Conservation (phyloP, 331 rosid species). For the Spiraea crenata region DNA sequence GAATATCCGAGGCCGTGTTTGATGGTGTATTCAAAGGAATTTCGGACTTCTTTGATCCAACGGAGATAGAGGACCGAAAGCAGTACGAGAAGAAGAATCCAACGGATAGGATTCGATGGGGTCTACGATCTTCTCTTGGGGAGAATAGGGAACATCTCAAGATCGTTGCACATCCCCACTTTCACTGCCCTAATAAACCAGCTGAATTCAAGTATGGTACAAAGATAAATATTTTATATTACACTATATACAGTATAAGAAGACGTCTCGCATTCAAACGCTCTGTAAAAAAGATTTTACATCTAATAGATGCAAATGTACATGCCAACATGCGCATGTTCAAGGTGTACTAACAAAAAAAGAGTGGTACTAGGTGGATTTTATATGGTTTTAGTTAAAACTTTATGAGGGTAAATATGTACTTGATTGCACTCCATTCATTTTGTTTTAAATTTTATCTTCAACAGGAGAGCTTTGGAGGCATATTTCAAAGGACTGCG, state of each 20-base stretch:
- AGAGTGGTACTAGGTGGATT: too few species aligned
- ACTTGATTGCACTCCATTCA: too few species aligned
- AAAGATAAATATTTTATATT: too few species aligned
- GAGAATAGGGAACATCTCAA: constrained; percentile 58
- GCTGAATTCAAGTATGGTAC: constrained; percentile 29
- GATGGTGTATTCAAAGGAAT: constrained; percentile 31
- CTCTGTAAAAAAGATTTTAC: too few species aligned
- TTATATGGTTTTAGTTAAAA: too few species aligned
- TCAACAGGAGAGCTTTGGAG: constrained; percentile 35
- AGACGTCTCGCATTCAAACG: too few species aligned
- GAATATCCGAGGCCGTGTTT: constrained; percentile 29
- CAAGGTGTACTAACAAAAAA: too few species aligned
- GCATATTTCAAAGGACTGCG: constrained; percentile 43
- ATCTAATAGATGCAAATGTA: too few species aligned
- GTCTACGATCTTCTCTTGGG: constrained; percentile 7
- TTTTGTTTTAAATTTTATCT: not conserved
- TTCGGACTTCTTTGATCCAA: constrained; percentile 42
- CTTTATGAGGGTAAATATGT: too few species aligned
- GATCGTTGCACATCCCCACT: constrained; percentile 38
- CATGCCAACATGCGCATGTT: too few species aligned
- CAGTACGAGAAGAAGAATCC: constrained; percentile 19
- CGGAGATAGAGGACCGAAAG: constrained; percentile 35
- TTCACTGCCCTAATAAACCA: constrained; percentile 32
- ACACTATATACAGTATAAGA: too few species aligned
- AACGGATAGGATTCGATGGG: constrained; percentile 46